Percentiles rank a stretch among this genome's conserved stretches.
phyloP scores from a whole-genome alignment of 1,139 yeast genomes.

The Hanseniaspora gamundiae region DNA sequence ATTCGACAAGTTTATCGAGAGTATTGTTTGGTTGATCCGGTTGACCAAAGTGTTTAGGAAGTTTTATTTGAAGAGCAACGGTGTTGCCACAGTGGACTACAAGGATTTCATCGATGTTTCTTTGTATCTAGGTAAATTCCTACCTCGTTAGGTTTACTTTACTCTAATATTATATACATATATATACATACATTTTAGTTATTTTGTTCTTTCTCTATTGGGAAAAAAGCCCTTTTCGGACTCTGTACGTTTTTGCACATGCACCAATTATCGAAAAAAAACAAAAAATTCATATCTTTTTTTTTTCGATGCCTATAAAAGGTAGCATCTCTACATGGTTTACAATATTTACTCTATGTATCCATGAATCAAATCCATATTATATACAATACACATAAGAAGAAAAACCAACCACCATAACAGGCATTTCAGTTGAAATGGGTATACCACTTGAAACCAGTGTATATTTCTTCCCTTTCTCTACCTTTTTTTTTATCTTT shows the following conservation, averaged over 20 bases:
- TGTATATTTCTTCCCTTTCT: too few species aligned
- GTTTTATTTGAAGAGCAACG: slow-evolving; percentile 64
- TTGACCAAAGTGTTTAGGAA: slow-evolving; percentile 71
- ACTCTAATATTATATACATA: not conserved
- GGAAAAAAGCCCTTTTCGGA: too few species aligned
- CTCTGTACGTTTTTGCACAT: not conserved
- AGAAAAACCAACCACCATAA: not conserved
- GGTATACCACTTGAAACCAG: not conserved
- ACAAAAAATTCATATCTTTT: too few species aligned
- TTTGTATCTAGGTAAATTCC: slow-evolving; percentile 22
- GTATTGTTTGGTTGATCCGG: slow-evolving; percentile 63
- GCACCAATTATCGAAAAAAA: too few species aligned
- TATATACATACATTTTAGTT: not conserved
- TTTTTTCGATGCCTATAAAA: too few species aligned
- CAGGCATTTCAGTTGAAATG: not conserved
- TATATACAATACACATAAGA: too few species aligned
- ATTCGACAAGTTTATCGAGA: slow-evolving; percentile 75
- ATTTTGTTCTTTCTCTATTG: not conserved
- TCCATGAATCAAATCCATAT: too few species aligned
- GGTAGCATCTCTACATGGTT: too few species aligned
- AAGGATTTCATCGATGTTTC: slow-evolving; percentile 59
- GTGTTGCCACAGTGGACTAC: slow-evolving; percentile 64
- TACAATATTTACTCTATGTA: too few species aligned
- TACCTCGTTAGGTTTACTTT: slow-evolving; percentile 21
- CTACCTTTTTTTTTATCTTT: not conserved